Percentiles rank a stretch among this genome's conserved stretches.
phyloP scores from a whole-genome alignment of 2,329 filamentous ascomycete genomes.

The Aspergillus intermedius region DNA sequence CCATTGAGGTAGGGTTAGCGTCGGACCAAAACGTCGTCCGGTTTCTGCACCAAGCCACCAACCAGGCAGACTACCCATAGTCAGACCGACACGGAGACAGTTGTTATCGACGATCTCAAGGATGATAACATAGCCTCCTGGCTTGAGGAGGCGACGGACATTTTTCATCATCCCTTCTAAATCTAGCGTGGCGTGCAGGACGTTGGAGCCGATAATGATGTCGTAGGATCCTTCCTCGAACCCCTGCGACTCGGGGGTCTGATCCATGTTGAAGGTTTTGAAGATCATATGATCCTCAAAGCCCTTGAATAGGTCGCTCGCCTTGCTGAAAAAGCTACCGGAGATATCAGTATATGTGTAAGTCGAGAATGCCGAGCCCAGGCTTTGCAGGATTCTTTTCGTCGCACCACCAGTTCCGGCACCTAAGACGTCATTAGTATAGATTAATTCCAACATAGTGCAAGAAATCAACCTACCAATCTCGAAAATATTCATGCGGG shows the following conservation, averaged over 20 bases:
- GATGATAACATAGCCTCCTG: constrained; percentile 1
- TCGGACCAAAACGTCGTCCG: constrained; percentile 16
- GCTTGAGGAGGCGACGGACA: constrained; percentile 28
- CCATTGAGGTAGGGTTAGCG: constrained; percentile 22
- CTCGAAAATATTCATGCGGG: constrained; percentile 2
- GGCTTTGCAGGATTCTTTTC: constrained; percentile 18
- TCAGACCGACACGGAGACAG: background rate
- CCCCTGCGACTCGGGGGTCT: constrained; percentile 27
- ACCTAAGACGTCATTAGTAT: constrained; percentile 23
- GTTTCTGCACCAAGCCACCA: constrained; percentile 14
- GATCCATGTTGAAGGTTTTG: constrained; percentile 25
- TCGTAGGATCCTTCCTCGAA: constrained; percentile 30
- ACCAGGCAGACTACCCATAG: background rate
- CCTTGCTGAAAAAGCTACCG: constrained; percentile 33
- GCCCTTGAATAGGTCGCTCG: constrained; percentile 17
- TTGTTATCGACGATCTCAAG: background rate
- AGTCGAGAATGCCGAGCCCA: constrained; percentile 21
- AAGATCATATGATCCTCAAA: constrained; percentile 20
- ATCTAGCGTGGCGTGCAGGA: constrained; percentile 33
- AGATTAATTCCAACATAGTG: constrained; percentile 13
- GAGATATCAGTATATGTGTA: constrained; percentile 43
- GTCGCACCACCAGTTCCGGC: constrained; percentile 39
- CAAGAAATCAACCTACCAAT: background rate
- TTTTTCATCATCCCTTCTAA: constrained; percentile 24
- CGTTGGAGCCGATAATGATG: constrained; percentile 32